A percentile compares a stretch with the other conserved stretches of the same genome.
These are phyloP conservation scores for Aspergillus ibericus DNA, from an alignment of 2,329 filamentous ascomycete species.

Conservation along the genomic window DNA sequence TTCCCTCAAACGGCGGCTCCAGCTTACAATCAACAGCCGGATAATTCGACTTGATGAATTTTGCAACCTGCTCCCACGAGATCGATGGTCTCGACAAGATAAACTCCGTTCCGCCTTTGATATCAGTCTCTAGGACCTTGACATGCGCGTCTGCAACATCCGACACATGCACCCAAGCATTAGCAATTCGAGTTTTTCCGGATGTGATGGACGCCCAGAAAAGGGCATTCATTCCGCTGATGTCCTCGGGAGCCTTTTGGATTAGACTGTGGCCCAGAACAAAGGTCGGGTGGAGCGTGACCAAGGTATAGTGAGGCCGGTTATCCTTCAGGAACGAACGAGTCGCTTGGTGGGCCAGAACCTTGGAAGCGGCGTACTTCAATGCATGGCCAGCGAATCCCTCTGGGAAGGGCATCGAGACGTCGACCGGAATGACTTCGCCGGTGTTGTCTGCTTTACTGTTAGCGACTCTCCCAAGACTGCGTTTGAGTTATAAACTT, in stretches of 20 bases:
- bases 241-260: not conserved
- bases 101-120: conserved; percentile 13
- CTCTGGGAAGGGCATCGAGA: not conserved
- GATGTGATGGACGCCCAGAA: not conserved
- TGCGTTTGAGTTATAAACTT: rapidly evolving
- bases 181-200: not conserved
- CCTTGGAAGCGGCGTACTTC: not conserved
- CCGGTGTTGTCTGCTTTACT: not conserved
- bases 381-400: not conserved
- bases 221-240: not conserved
- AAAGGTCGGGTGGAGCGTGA: not conserved
- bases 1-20: conserved; percentile 50
- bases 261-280: not conserved
- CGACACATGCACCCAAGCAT: conserved; percentile 20
- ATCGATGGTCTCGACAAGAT: conserved; percentile 8
- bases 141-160: conserved; percentile 26
- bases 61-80: conserved; percentile 16
- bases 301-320: not conserved
- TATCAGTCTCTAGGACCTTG: conserved; percentile 5
- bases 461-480: not conserved
- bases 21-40: conserved; percentile 8
- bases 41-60: conserved; percentile 12
- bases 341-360: not conserved
- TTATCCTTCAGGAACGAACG: not conserved
- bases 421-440: not conserved